phyloP scores from a whole-genome alignment of 2,329 filamentous ascomycete species.

The Botrytis elliptica region DNA sequence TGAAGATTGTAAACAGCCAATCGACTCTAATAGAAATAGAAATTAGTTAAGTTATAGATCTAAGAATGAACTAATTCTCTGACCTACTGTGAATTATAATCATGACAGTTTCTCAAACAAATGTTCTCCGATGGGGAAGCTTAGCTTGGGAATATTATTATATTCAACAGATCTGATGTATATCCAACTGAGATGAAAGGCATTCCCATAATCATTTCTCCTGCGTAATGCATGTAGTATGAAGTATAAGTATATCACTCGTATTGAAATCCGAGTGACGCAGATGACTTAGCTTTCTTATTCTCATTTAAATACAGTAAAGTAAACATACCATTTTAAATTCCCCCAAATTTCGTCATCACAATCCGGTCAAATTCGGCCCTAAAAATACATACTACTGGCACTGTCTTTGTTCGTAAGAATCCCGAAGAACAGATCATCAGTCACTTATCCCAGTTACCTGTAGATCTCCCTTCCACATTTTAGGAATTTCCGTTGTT shows the following conservation, averaged over 20 bases:
- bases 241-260: not conserved
- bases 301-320: not conserved
- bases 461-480: not conserved
- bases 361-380: not conserved
- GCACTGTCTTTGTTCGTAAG: not conserved
- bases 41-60: not conserved
- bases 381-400: not conserved
- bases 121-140: not conserved
- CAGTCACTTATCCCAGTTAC: not conserved
- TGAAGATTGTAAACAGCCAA: not conserved
- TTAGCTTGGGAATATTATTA: not conserved
- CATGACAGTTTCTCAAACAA: not conserved
- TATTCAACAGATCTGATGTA: not conserved
- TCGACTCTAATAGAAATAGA: not conserved
- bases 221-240: not conserved
- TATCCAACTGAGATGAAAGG: not conserved
- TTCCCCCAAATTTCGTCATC: not conserved
- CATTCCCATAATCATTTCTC: not conserved
- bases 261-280: not conserved
- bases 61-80: not conserved
- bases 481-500: not conserved
- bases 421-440: not conserved
- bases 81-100: not conserved
- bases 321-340: not conserved
- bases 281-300: rapidly evolving